Evolutionary conservation across 495 filamentous ascomycete species (phyloP).

Genomic region (Hypoxylon lienhwacheense): DNA sequence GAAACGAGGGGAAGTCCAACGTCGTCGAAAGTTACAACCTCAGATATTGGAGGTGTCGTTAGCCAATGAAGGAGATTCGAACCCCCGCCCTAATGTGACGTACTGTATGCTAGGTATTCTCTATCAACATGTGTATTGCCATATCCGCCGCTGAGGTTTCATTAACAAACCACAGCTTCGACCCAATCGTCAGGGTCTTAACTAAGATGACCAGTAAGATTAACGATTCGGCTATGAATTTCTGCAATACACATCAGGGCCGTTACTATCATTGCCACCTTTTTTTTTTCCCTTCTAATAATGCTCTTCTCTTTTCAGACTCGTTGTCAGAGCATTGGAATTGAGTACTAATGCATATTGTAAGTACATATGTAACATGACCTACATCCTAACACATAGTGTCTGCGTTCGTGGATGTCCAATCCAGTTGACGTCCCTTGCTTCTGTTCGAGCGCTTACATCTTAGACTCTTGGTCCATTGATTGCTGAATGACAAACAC

Average conservation of each 20-base stretch:
- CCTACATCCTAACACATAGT: conserved; percentile 3
- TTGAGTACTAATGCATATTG: conserved; percentile 19
- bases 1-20: conserved; percentile 30
- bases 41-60: conserved; percentile 11
- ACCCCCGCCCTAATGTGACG: conserved; percentile 20
- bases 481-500: conserved; percentile 21
- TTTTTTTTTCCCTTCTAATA: not conserved
- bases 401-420: conserved; percentile 2
- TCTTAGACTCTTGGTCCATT: not conserved
- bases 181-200: conserved; percentile 35
- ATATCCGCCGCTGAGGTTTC: conserved; percentile 24
- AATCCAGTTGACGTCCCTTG: conserved; percentile 24
- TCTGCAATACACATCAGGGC: conserved; percentile 31
- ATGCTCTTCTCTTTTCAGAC: not conserved
- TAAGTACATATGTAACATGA: conserved; percentile 11
- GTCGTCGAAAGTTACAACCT: conserved; percentile 17
- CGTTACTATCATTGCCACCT: conserved; percentile 25
- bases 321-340: conserved; percentile 3
- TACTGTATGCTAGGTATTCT: too few species aligned
- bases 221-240: conserved; percentile 7
- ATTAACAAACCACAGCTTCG: conserved; percentile 18
- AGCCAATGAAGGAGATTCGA: conserved; percentile 28
- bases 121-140: conserved; percentile 30
- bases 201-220: conserved; percentile 7
- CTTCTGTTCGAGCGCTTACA: conserved; percentile 9